Evolutionary conservation across 1,284 basidiomycete genomes (phyloP).

Genomic region (Ganoderma lucidum): DNA sequence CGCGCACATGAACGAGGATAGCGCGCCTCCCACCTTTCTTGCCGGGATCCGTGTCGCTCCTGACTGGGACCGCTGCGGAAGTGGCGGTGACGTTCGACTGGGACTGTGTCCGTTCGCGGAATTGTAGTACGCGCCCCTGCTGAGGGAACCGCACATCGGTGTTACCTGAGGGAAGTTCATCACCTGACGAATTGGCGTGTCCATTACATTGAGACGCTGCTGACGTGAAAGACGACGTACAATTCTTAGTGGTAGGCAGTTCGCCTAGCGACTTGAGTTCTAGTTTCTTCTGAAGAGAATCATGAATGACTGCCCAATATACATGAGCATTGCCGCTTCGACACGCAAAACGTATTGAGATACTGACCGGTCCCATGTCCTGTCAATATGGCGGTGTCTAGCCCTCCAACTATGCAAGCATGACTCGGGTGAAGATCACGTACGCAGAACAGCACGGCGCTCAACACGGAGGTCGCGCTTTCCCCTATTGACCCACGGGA

Average conservation of each 20-base stretch:
- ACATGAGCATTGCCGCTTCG: not conserved
- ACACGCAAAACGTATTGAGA: not conserved
- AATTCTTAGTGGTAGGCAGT: not conserved
- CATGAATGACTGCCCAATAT: not conserved
- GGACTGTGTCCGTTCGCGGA: conserved; percentile 8
- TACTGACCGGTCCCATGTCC: not conserved
- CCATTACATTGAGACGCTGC: not conserved
- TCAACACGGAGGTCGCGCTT: conserved; percentile 30
- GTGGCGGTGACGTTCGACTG: not conserved
- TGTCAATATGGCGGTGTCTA: not conserved
- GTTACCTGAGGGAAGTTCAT: not conserved
- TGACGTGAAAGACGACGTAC: not conserved
- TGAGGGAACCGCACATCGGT: not conserved
- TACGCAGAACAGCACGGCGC: not conserved
- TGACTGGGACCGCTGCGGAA: not conserved
- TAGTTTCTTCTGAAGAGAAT: not conserved
- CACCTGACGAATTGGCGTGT: not conserved
- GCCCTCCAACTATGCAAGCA: not conserved
- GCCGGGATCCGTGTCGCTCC: not conserved
- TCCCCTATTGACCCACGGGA: conserved; percentile 55
- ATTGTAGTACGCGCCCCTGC: not conserved
- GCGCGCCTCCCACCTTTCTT: not conserved
- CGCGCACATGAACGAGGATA: not conserved
- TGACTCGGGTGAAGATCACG: not conserved
- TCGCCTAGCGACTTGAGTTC: not conserved